Evolutionary conservation across 768 basidiomycete genomes (phyloP).

Genomic region (Mycena capillaripes): DNA sequence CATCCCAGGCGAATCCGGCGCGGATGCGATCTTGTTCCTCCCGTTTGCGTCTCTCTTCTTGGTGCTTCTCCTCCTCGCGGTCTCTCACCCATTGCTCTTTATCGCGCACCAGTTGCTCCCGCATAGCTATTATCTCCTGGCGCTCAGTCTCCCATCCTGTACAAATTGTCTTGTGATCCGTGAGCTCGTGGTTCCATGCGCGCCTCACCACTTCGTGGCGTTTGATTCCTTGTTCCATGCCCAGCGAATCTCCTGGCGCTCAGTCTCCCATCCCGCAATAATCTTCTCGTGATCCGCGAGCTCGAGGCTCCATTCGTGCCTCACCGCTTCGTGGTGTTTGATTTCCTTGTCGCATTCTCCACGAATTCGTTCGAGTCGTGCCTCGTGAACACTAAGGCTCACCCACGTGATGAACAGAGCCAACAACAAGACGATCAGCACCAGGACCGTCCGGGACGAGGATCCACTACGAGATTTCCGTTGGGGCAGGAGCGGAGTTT

Average conservation of each 20-base stretch:
- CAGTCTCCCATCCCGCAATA: slow-evolving; percentile 5
- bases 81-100: slow-evolving; percentile 17
- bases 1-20: slow-evolving; percentile 35
- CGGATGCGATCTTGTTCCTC: slow-evolving; percentile 39
- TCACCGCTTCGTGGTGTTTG: neutral
- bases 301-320: neutral
- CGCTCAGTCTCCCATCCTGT: slow-evolving; percentile 11
- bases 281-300: neutral
- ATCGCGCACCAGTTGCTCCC: slow-evolving; percentile 20
- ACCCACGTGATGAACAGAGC: neutral
- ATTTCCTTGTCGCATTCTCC: slow-evolving; percentile 10
- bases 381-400: no score
- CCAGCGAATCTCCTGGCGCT: slow-evolving; percentile 10
- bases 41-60: slow-evolving; percentile 35
- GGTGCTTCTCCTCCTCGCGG: slow-evolving; percentile 14
- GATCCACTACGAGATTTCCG: neutral
- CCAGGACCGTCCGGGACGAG: neutral
- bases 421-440: neutral
- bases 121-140: slow-evolving; percentile 3
- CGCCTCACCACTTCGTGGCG: neutral
- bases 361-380: no score
- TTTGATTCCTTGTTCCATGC: slow-evolving; percentile 10
- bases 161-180: slow-evolving; percentile 1
- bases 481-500: neutral
- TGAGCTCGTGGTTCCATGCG: neutral